Conservation (phyloP, 1,284 basidiomycete genomes). For the Pterula multifida region DNA sequence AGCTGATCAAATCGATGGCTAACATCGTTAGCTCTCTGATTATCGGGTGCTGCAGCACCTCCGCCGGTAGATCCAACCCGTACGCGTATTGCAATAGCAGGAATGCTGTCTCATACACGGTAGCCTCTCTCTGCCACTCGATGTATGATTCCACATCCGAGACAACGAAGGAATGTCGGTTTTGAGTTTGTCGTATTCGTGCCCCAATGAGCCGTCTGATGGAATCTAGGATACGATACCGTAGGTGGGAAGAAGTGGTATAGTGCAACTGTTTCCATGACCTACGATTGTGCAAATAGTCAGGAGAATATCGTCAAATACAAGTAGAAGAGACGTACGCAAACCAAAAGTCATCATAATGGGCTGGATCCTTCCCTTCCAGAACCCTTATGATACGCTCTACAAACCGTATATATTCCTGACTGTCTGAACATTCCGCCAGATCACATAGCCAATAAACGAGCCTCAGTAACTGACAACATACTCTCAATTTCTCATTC, state of each 20-base stretch:
- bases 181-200: conserved; percentile 35
- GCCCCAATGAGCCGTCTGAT: background rate
- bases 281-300: background rate
- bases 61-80: conserved; percentile 40
- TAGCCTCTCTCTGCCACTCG: conserved; percentile 20
- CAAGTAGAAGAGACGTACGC: background rate
- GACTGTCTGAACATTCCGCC: background rate
- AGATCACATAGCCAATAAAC: background rate
- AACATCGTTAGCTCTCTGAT: conserved; percentile 39
- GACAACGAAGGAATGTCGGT: conserved; percentile 34
- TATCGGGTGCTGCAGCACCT: conserved; percentile 44
- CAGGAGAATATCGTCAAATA: background rate
- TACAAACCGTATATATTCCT: background rate
- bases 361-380: background rate
- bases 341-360: background rate
- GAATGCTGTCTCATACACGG: conserved; percentile 26
- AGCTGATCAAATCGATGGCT: conserved; percentile 47
- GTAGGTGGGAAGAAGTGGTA: background rate
- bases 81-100: conserved; percentile 28
- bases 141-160: conserved; percentile 54
- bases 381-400: background rate
- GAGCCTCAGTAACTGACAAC: background rate
- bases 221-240: background rate
- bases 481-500: background rate
- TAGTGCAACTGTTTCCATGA: background rate